Base-by-base conservation (phyloP, 2,329 filamentous ascomycete genomes). In the Aspergillus sp. region DNA sequence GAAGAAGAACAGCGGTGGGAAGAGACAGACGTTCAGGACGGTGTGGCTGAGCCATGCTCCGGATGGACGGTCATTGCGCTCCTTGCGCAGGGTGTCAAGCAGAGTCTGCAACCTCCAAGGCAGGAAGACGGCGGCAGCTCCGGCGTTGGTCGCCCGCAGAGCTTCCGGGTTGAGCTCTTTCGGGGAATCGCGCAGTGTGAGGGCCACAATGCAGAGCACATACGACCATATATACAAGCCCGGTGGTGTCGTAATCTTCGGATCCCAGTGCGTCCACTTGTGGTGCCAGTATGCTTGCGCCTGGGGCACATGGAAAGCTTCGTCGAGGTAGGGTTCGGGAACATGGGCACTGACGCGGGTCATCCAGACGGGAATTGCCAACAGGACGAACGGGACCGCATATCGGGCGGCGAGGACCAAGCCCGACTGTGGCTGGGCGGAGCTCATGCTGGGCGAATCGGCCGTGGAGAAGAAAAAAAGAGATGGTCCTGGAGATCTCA, bases 181-280 rank as follows among this genome's bases (percentile, higher is more conserved):
- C 42, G 71, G 70, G 53, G 63, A 62, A 23, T 53, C 60, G 49
- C 60, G 62, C 47, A 67, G 54, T 25, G 60, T 45, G 38, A 64
- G 51, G 5, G 60, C 52, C 10, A 50, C 47, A 11, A 64, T 61
- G 50, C 67, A 65, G 19, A 64, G 50, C 23, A 71, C 78, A 69
- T 78, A 91, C 76, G 72, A 71, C 59, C 60, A 68, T 44, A 77
- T 78, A 65, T 79, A 91, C 77, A 99, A 76, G 31, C 92, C 94
- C 0, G 94, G 93, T 0, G 94, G 94, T 1, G 94, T 99, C 0
- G 94, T 99, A 67, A 99, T 94, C 70, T 97, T 99, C 54, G 93
- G 88, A 71, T 99, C 92, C 94, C 94, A 99, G 51, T 89, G 80
- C 11, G 71, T 68, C 75, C 88, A 96, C 49, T 81, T 81, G 10